These are phyloP conservation scores for Xylaria acuta DNA, from an alignment of 495 filamentous ascomycete species.

Conservation along the genomic window DNA sequence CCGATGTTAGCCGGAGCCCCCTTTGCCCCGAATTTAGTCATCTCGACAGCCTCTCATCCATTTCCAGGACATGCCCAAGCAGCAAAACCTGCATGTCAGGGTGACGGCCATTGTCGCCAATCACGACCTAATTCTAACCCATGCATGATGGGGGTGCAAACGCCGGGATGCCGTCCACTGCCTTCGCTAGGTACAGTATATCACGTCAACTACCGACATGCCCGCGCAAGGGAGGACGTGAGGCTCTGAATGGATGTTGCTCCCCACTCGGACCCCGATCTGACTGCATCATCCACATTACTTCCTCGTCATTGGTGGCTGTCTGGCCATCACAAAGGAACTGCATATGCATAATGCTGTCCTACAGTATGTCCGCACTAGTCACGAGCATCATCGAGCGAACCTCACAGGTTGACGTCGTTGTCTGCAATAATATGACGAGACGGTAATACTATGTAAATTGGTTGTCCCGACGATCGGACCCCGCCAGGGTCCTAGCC, in stretches of 20 bases:
- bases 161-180: not conserved
- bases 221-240: slow-evolving; percentile 8
- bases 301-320: not conserved
- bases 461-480: slow-evolving; percentile 13
- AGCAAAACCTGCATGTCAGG: not conserved
- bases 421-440: not conserved
- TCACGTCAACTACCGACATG: slow-evolving; percentile 25
- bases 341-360: slow-evolving; percentile 9
- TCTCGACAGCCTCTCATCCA: not conserved
- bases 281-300: slow-evolving; percentile 3
- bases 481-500: not conserved
- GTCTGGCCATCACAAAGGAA: not conserved
- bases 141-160: slow-evolving; percentile 16
- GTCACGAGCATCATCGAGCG: not conserved
- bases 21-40: not conserved
- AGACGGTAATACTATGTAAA: not conserved
- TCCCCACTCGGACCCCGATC: slow-evolving; percentile 10
- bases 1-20: not conserved
- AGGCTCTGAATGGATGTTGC: slow-evolving; percentile 21
- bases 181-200: not conserved
- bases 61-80: not conserved
- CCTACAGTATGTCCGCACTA: not conserved
- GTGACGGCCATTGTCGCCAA: slow-evolving; percentile 13
- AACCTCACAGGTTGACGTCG: slow-evolving; percentile 1
- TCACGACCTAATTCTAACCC: slow-evolving; percentile 1